A percentile compares a stretch with the other conserved stretches of the same genome.
Evolutionary conservation across 1,284 basidiomycete genomes (phyloP).

Genomic region (Kwoniella shivajii): DNA sequence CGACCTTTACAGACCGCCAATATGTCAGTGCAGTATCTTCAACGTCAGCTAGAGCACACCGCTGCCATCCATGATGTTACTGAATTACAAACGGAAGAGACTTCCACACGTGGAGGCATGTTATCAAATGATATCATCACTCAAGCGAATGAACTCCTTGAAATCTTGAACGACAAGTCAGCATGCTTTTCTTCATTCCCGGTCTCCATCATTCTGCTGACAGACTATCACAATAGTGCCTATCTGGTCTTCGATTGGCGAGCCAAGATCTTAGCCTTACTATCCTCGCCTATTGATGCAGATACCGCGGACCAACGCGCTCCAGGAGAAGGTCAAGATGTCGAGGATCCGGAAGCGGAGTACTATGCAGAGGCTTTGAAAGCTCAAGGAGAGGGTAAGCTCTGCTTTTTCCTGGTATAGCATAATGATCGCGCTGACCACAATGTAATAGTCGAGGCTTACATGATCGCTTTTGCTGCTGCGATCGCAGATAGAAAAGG

Average conservation of each 20-base stretch:
- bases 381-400: conserved; percentile 47
- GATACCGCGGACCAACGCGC: conserved; percentile 20
- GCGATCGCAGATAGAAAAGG: conserved; percentile 49
- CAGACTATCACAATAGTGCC: conserved; percentile 27
- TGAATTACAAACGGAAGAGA: conserved; percentile 32
- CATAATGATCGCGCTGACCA: conserved; percentile 11
- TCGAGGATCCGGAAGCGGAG: conserved; percentile 47
- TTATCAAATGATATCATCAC: conserved; percentile 23
- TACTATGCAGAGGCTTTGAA: conserved; percentile 48
- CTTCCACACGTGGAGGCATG: conserved; percentile 27
- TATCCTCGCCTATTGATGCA: conserved; percentile 40
- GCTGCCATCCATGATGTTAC: conserved; percentile 18
- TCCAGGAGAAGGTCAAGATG: conserved; percentile 25
- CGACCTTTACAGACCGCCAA: conserved; percentile 36
- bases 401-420: background rate
- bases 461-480: conserved; percentile 48
- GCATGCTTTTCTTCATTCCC: conserved; percentile 2
- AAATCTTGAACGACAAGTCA: conserved; percentile 50
- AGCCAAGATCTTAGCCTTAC: conserved; percentile 38
- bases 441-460: conserved; percentile 38
- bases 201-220: background rate
- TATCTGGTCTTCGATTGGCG: conserved; percentile 47
- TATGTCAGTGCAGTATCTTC: conserved; percentile 23
- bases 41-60: conserved; percentile 7
- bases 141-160: conserved; percentile 37